Evolutionary conservation across 129 eudicot species (phyloP).

Genomic region (Tagetes erecta): DNA sequence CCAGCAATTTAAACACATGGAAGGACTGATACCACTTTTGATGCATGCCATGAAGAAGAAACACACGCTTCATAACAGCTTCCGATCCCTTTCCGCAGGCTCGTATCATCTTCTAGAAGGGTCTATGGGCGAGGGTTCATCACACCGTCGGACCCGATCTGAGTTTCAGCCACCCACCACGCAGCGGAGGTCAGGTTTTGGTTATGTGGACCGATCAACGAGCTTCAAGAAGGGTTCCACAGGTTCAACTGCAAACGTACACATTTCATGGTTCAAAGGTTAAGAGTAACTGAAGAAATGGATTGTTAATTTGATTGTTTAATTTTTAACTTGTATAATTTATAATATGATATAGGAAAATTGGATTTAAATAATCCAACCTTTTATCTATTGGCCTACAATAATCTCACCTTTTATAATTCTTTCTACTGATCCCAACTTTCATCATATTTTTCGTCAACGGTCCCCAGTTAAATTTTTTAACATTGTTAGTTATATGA

Average conservation of each 20-base stretch:
- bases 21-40: slow-evolving; percentile 43
- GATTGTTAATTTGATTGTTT: neutral
- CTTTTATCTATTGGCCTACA: no score
- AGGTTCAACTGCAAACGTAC: neutral
- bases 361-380: no score
- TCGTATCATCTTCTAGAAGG: slow-evolving; percentile 14
- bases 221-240: slow-evolving; percentile 10
- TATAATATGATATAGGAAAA: no score
- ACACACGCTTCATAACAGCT: slow-evolving; percentile 33
- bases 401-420: no score
- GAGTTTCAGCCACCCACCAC: slow-evolving; percentile 27
- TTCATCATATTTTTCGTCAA: no score
- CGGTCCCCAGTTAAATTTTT: no score
- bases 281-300: neutral
- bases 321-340: neutral
- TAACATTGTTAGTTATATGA: no score
- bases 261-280: slow-evolving; percentile 7
- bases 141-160: slow-evolving; percentile 39
- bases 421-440: no score
- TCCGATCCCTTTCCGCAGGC: slow-evolving; percentile 36
- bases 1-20: slow-evolving; percentile 7
- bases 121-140: slow-evolving; percentile 28
- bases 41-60: slow-evolving; percentile 35
- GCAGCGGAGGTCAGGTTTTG: slow-evolving; percentile 17
- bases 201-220: neutral